Percentiles rank a stretch among this genome's conserved stretches.
phyloP scores from a whole-genome alignment of 768 basidiomycete genomes.

The Phylloporus rhodoxanthus region DNA sequence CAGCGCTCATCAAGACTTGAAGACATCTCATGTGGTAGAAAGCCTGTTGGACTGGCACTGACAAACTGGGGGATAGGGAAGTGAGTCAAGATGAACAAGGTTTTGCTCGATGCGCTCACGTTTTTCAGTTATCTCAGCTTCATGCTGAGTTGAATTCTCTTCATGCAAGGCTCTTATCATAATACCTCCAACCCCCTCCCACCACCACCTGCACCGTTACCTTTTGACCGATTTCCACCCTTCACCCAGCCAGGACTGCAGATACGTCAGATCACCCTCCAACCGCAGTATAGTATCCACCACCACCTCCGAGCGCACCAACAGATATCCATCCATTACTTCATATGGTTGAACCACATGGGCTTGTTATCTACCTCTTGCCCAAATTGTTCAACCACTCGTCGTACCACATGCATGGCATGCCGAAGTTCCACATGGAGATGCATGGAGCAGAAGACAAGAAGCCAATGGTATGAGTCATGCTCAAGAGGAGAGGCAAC shows the following conservation, averaged over 20 bases:
- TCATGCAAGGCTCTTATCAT: constrained; percentile 26
- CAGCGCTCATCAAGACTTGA: too few relatives aligned
- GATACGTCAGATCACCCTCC: constrained; percentile 19
- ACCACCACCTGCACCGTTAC: constrained; percentile 48
- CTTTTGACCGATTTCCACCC: constrained; percentile 39
- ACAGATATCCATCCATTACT: constrained; percentile 10
- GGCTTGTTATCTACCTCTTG: constrained; percentile 10
- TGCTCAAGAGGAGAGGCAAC: constrained; percentile 13
- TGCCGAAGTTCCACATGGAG: constrained; percentile 18
- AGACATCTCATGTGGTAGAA: too few relatives aligned
- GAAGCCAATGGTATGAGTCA: constrained; percentile 11
- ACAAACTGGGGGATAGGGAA: too few relatives aligned
- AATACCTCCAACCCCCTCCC: constrained; percentile 47
- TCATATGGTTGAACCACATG: constrained; percentile 10
- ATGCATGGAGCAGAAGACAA: constrained; percentile 18
- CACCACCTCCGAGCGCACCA: constrained; percentile 21
- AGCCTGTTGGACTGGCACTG: too few relatives aligned
- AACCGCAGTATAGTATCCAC: constrained; percentile 22
- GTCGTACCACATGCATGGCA: constrained; percentile 18
- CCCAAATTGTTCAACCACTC: constrained; percentile 13
- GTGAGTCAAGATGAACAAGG: not conserved
- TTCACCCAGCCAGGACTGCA: constrained; percentile 32
- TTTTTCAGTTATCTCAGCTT: constrained; percentile 29
- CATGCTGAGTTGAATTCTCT: constrained; percentile 36
- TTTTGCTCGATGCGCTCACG: constrained; percentile 16